Evolutionary conservation across 148 eudicot genomes (phyloP), one percentile per base, ranked within the genome.

Genomic region (Mesembryanthemum crystallinum): DNA sequence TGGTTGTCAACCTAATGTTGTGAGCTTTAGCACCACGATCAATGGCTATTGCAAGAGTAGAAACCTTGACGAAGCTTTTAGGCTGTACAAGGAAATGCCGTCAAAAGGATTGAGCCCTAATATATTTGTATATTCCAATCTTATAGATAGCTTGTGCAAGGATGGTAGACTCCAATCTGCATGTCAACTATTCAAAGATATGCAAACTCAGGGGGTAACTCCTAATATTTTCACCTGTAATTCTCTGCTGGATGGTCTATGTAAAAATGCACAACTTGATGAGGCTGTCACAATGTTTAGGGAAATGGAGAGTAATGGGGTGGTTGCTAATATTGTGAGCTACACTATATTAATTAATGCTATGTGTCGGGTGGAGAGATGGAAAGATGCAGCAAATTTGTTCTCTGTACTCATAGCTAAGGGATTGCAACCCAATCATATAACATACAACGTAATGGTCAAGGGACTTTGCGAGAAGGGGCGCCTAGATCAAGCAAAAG

Each of bases 321-420:
- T 39, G 52, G 24, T 24, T 12, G 52, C 60, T 8, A 30, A 64
- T 74, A 14, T 63, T 28, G 13, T 25, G 20, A 32, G 9, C 13
- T 73, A 73, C 67, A 73, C 8, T 60, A 42, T n/a, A 10, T 47
- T 73, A 2, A 39, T 73, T 73, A 51, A 73, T 59, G 66, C 66
- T 3, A 5, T 73, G 65, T 73, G 76, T 37, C 13, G 57, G 23
- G 67, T 20, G 12, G 67, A 15, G 7, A n/a, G 28, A 35, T 9
- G 58, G 9, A 33, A 73, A 8, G 51, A 32, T 35, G 76, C 65
- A 4, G 2, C 45, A 55, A 25, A 35, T 20, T 4, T 73, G 12
- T 73, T 57, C 32, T 18, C 64, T 49, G 60, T 28, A 11, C 49
- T 73, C 18, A 8, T 28, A 3, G 15, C 47, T 29, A 57, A 57